A percentile compares a stretch with the other conserved stretches of the same genome.
Conservation (phyloP, 2,329 filamentous ascomycete species). For the Chaetomiaceae sp. region DNA sequence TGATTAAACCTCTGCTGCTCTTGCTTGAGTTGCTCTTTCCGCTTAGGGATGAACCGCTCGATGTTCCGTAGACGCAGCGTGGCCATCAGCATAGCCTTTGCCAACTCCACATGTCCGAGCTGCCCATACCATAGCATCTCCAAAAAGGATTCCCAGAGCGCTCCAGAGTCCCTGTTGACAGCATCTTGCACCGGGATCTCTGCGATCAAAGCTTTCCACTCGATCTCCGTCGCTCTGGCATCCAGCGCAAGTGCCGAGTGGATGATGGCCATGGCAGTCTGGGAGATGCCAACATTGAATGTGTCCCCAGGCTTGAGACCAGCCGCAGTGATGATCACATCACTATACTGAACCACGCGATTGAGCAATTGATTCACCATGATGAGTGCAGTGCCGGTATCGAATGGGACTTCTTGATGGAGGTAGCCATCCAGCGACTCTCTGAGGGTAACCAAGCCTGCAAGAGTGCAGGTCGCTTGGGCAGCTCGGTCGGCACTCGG, state of each 20-base stretch:
- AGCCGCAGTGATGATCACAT: conserved; percentile 54
- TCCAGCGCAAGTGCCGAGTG: conserved; percentile 65
- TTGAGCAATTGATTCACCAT: conserved; percentile 63
- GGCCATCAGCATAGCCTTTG: conserved; percentile 67
- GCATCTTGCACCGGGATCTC: conserved; percentile 61
- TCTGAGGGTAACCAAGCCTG: conserved; percentile 58
- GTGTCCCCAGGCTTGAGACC: conserved; percentile 43
- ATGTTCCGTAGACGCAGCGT: conserved; percentile 67
- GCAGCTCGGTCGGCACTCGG: conserved; percentile 52
- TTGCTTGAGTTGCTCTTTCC: conserved; percentile 41
- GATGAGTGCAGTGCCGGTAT: conserved; percentile 51
- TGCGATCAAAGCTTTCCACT: conserved; percentile 62
- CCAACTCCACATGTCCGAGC: conserved; percentile 58
- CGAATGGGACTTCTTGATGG: conserved; percentile 41
- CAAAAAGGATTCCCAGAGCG: conserved; percentile 74
- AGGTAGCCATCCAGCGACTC: conserved; percentile 55
- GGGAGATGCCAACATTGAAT: conserved; percentile 48
- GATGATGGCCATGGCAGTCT: conserved; percentile 60
- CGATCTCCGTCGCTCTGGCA: conserved; percentile 63
- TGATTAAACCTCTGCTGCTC: conserved; percentile 70
- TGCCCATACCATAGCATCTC: conserved; percentile 59
- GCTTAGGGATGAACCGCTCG: conserved; percentile 63
- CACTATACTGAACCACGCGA: conserved; percentile 58
- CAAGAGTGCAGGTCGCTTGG: conserved; percentile 57
- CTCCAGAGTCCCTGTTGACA: conserved; percentile 64